Evolutionary conservation across 2,329 filamentous ascomycete species (phyloP), one percentile per base, ranked within the genome.

Genomic region (Clonostachys sp.): DNA sequence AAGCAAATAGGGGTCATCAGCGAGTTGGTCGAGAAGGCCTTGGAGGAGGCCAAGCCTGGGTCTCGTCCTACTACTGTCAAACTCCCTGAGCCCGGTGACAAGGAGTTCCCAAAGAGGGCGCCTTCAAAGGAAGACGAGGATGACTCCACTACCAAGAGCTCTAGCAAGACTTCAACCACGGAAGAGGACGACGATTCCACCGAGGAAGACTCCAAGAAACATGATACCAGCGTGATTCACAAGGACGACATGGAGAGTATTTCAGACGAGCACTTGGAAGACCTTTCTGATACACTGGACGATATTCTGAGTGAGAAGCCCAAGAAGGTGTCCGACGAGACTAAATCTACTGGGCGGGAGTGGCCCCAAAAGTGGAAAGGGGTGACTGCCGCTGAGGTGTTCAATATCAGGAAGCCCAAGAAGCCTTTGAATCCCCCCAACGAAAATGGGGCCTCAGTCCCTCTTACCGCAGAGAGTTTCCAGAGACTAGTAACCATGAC

Each of bases 391-490:
- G 53, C 46, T 17, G 51, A 57, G 45, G 42, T 48, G 24, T 50
- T 53, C 14, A 53, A 51, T 41, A 46, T 46, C 40, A 47, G 45
- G 35, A 45, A 42, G 34, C 43, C 46, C 6, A 48, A 53, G 17
- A 49, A 51, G 35, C 45, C 48, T 12, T 17, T 42, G 6, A 66
- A 70, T 43, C 50, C 77, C 10, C 82, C 87, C 18, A 97, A 99
- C 55, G 79, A 82, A 5, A 76, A 85, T 39, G 94, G 94, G 7
- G 73, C 78, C 14, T 95, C 90, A 7, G 75, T 90, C 34, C 69
- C 84, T 7, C 77, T 99, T 45, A 91, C 84, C 3, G 85, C 88
- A 1, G 91, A 96, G 61, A 89, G 76, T 53, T 99, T 99, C 72
- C 86, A 95, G 63, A 83, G 81, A 49, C 74, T 86, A 36, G 91